phyloP scores from a whole-genome alignment of 164 flowering plant genomes.

The Magnolia kwangsiensis region DNA sequence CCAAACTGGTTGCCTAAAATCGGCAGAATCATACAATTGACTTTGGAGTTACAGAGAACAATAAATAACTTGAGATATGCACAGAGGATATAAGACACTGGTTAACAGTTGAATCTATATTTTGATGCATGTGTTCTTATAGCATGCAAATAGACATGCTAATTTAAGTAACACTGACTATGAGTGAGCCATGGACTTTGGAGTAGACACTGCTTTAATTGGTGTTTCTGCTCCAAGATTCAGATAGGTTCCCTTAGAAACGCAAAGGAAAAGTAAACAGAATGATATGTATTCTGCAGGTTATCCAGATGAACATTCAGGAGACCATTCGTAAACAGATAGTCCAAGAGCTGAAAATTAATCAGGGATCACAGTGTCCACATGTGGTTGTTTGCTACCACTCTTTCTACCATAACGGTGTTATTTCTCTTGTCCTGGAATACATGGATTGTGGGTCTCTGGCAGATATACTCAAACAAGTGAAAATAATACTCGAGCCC shows the following conservation, averaged over 20 bases:
- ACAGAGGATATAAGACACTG: too few species aligned
- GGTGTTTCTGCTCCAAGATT: not conserved
- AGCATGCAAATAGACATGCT: not conserved
- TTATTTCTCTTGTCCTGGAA: slow-evolving; percentile 87
- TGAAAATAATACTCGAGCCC: slow-evolving; percentile 92
- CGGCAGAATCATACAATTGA: too few species aligned
- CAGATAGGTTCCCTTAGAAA: not conserved
- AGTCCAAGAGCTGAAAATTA: slow-evolving; percentile 94
- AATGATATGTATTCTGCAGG: slow-evolving; percentile 42
- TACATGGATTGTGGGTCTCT: slow-evolving; percentile 99
- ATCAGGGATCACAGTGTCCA: slow-evolving; percentile 83
- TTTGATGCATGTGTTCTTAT: not conserved
- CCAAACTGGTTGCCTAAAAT: too few species aligned
- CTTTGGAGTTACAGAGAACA: too few species aligned
- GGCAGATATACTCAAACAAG: slow-evolving; percentile 77
- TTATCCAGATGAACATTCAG: slow-evolving; percentile 91
- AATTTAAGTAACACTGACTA: not conserved
- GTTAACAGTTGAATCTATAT: too few species aligned
- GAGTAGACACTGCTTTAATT: not conserved
- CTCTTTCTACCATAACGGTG: slow-evolving; percentile 96
- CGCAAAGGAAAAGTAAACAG: not conserved
- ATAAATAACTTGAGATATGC: too few species aligned
- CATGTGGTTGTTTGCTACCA: slow-evolving; percentile 87
- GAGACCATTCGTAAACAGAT: slow-evolving; percentile 94
- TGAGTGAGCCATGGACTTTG: not conserved